A percentile compares a stretch with the other conserved stretches of the same genome.
phyloP scores from a whole-genome alignment of 352 stramenopile genomes.

The Lagenidium sp. region DNA sequence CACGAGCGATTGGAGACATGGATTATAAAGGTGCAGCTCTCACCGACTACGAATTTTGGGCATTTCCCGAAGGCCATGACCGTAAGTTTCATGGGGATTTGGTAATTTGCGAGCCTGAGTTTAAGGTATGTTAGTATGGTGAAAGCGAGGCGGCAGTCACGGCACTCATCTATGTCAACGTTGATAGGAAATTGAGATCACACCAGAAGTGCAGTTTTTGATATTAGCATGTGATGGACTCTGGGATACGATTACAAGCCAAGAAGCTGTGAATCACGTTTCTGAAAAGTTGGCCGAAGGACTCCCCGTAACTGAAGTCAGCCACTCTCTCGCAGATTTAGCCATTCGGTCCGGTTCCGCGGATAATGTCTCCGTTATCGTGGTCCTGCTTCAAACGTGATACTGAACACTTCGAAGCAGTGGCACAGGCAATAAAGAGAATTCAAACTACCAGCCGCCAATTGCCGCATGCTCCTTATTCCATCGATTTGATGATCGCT shows the following conservation, averaged over 20 bases:
- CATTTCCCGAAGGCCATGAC: slow-evolving; percentile 74
- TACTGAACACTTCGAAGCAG: too few species aligned
- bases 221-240: slow-evolving; percentile 89
- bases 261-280: slow-evolving; percentile 86
- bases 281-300: slow-evolving; percentile 56
- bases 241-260: slow-evolving; percentile 91
- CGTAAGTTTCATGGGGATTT: slow-evolving; percentile 79
- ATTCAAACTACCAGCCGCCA: too few species aligned
- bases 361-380: slow-evolving; percentile 85
- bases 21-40: slow-evolving; percentile 84
- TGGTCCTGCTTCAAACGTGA: slow-evolving; percentile 58
- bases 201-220: slow-evolving; percentile 86
- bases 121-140: too few species aligned
- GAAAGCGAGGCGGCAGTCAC: too few species aligned
- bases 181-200: slow-evolving; percentile 86
- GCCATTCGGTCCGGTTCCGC: slow-evolving; percentile 81
- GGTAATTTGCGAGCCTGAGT: slow-evolving; percentile 79
- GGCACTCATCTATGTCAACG: too few species aligned
- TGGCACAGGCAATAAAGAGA: too few species aligned
- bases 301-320: slow-evolving; percentile 67
- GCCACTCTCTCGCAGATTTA: slow-evolving; percentile 76
- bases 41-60: slow-evolving; percentile 75
- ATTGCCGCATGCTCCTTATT: too few species aligned
- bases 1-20: slow-evolving; percentile 87
- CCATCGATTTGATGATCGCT: too few species aligned